These are phyloP conservation scores for Leccinum longicurvipes DNA, from an alignment of 768 basidiomycete genomes.

Conservation along the genomic window DNA sequence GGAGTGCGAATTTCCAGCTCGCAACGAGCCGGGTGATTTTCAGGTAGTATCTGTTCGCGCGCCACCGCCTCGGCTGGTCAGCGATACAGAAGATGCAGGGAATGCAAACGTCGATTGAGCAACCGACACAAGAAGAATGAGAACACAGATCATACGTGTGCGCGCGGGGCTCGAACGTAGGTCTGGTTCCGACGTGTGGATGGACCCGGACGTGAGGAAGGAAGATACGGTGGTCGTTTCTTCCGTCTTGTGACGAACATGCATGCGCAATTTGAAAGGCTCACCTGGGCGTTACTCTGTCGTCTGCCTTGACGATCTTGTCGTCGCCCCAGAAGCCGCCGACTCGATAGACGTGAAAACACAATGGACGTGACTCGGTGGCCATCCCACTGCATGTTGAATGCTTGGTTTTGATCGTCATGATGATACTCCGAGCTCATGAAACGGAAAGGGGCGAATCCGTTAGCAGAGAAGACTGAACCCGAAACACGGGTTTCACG, in stretches of 20 bases:
- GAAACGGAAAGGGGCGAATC: background rate
- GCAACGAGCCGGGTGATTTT: conserved; percentile 15
- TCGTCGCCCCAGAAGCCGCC: conserved; percentile 30
- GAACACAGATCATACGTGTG: background rate
- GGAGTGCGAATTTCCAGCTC: conserved; percentile 25
- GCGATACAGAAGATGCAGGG: background rate
- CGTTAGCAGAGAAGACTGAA: background rate
- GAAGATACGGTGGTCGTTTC: background rate
- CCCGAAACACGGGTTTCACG: conserved; percentile 4
- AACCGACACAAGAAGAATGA: background rate
- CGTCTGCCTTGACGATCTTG: conserved; percentile 27
- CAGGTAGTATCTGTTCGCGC: conserved; percentile 22
- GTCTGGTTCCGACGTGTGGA: background rate
- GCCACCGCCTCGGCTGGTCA: background rate
- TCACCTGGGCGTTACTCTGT: conserved; percentile 25
- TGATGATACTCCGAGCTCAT: background rate
- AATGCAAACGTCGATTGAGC: background rate
- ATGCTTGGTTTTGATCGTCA: background rate
- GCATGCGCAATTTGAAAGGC: background rate
- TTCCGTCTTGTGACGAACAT: background rate
- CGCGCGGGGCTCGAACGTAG: background rate
- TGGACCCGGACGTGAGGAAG: background rate
- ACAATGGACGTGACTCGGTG: conserved; percentile 7
- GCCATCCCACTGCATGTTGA: conserved; percentile 1
- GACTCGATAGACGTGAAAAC: conserved; percentile 27